phyloP scores from a whole-genome alignment of 2,329 filamentous ascomycete species.

The Chrysoporthe puriensis region DNA sequence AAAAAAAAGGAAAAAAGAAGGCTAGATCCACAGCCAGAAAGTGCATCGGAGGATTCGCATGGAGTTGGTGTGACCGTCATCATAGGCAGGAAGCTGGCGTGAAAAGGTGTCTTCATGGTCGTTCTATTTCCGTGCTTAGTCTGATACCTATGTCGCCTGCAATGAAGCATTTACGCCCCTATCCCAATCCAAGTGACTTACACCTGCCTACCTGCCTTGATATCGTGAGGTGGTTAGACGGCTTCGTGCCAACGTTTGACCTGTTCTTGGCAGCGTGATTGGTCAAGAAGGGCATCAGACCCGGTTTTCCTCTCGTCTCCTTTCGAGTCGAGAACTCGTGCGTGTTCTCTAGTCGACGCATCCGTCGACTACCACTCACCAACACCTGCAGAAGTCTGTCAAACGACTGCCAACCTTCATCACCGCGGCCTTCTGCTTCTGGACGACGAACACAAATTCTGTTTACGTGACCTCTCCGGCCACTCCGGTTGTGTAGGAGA shows the following conservation, averaged over 20 bases:
- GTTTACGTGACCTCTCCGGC: neutral
- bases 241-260: neutral
- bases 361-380: neutral
- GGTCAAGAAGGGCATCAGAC: neutral
- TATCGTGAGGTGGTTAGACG: too few relatives aligned
- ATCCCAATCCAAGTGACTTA: neutral
- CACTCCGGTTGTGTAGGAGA: neutral
- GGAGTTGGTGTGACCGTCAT: constrained; percentile 15
- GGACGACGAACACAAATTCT: neutral
- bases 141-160: neutral
- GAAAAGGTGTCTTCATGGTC: neutral
- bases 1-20: neutral
- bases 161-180: neutral
- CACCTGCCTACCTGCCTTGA: too few relatives aligned
- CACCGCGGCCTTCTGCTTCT: neutral
- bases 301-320: neutral
- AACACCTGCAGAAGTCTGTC: too few relatives aligned
- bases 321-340: neutral
- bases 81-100: constrained; percentile 13
- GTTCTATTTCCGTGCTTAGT: neutral
- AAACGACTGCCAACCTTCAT: neutral
- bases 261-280: neutral
- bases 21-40: neutral
- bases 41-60: constrained; percentile 10
- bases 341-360: neutral